These are phyloP conservation scores for Coniella vitis DNA, from an alignment of 2,329 filamentous ascomycete genomes.

Conservation along the genomic window DNA sequence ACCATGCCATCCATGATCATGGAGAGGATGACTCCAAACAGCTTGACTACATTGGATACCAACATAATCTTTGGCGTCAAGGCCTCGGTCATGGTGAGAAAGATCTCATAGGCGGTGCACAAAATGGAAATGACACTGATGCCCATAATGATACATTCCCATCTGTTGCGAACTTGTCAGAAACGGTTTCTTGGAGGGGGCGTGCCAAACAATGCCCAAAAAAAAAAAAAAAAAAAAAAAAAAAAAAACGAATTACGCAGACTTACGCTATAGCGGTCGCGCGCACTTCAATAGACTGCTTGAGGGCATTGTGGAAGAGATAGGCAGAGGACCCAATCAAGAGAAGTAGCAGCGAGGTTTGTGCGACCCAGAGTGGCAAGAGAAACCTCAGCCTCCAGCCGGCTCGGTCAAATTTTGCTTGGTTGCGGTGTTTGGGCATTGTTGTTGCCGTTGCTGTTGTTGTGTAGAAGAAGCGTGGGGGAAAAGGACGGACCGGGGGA, in stretches of 20 bases:
- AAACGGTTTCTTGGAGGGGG: too few species aligned
- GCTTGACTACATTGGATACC: constrained; percentile 43
- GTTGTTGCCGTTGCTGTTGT: too few species aligned
- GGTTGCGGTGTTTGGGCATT: constrained; percentile 38
- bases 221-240: constrained; percentile 28
- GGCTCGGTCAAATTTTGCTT: constrained; percentile 46
- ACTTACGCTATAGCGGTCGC: constrained; percentile 28
- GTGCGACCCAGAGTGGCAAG: constrained; percentile 43
- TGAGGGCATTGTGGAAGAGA: constrained; percentile 41
- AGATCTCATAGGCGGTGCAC: constrained; percentile 41
- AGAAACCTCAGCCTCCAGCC: constrained; percentile 43
- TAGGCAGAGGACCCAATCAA: constrained; percentile 48
- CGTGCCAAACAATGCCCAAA: too few species aligned
- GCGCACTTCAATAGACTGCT: constrained; percentile 34
- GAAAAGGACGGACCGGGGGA: too few species aligned
- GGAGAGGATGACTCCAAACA: constrained; percentile 38
- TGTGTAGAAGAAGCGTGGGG: too few species aligned
- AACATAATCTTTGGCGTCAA: constrained; percentile 50
- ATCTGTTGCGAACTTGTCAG: constrained; percentile 29
- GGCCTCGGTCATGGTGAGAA: constrained; percentile 39
- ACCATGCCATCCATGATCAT: constrained; percentile 46
- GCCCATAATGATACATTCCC: constrained; percentile 46
- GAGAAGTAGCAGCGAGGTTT: constrained; percentile 37
- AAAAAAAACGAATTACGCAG: too few species aligned
- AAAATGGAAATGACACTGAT: constrained; percentile 41